Evolutionary conservation across 345 rosid genomes (phyloP).

Genomic region (Citrus medica): DNA sequence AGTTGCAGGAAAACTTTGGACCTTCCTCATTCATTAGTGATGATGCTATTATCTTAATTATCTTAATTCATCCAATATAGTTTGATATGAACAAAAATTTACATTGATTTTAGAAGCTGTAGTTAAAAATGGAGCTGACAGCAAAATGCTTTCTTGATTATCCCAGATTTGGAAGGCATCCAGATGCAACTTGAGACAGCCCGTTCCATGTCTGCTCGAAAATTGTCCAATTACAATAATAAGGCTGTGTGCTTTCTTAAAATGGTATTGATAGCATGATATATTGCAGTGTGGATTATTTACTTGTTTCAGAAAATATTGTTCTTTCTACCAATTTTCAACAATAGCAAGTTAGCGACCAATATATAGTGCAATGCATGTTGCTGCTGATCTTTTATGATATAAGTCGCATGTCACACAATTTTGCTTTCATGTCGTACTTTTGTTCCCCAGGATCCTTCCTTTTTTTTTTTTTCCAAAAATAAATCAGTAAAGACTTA

Average conservation of each 20-base stretch:
- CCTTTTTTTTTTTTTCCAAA: too few relatives aligned
- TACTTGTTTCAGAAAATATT: background rate
- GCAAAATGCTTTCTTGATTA: conserved; percentile 12
- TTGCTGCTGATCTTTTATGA: background rate
- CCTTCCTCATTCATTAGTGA: background rate
- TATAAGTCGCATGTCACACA: background rate
- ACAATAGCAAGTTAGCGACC: background rate
- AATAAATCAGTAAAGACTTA: background rate
- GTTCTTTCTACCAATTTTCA: background rate
- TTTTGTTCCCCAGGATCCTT: too few relatives aligned
- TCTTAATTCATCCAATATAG: background rate
- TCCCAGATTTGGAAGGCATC: conserved; percentile 38
- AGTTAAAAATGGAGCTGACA: background rate
- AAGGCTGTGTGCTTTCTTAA: conserved; percentile 78
- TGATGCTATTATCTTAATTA: background rate
- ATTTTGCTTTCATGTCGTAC: too few relatives aligned
- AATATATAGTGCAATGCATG: background rate
- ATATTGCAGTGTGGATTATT: background rate
- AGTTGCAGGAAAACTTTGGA: background rate
- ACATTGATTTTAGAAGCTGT: background rate
- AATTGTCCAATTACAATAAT: conserved; percentile 42
- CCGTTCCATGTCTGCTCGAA: conserved; percentile 71
- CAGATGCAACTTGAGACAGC: conserved; percentile 51
- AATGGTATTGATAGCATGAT: conserved; percentile 51
- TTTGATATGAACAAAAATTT: background rate